Evolutionary conservation across 495 filamentous ascomycete genomes (phyloP).

Genomic region (Neurospora sp.): DNA sequence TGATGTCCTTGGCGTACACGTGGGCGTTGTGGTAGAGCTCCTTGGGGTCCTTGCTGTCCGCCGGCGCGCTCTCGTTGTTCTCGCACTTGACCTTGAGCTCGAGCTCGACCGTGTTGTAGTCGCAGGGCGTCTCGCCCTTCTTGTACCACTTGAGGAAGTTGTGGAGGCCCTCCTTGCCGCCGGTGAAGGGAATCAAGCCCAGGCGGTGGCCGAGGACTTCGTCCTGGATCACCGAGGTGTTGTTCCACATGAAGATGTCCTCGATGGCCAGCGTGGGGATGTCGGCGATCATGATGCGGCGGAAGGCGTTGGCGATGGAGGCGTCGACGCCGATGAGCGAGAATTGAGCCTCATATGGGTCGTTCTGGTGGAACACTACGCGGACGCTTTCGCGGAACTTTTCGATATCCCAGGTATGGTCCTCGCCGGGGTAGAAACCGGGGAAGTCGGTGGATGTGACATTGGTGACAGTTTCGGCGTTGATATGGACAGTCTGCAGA

Average conservation of each 20-base stretch:
- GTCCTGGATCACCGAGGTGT: constrained; percentile 95
- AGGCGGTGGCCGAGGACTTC: constrained; percentile 86
- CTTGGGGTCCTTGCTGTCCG: constrained; percentile 64
- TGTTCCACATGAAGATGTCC: constrained; percentile 80
- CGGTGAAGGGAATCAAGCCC: constrained; percentile 82
- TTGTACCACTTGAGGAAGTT: constrained; percentile 67
- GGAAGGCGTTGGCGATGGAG: constrained; percentile 93
- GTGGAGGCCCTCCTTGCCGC: constrained; percentile 60
- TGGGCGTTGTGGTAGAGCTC: constrained; percentile 77
- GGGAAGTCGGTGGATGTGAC: constrained; percentile 85
- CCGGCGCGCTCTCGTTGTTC: constrained; percentile 57
- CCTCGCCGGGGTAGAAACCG: constrained; percentile 80
- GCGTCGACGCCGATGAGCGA: constrained; percentile 88
- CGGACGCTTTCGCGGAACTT: constrained; percentile 58
- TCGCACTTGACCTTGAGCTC: constrained; percentile 66
- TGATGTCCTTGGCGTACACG: constrained; percentile 77
- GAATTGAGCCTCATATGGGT: constrained; percentile 66
- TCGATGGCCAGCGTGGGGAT: constrained; percentile 92
- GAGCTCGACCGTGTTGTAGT: constrained; percentile 73
- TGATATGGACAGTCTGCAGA: constrained; percentile 68
- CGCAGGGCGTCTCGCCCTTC: constrained; percentile 42
- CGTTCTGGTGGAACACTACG: constrained; percentile 76
- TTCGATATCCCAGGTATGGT: constrained; percentile 75
- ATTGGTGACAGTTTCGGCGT: constrained; percentile 79
- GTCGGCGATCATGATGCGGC: constrained; percentile 91